These are phyloP conservation scores for Austroboletus rostrupii DNA, from an alignment of 1,284 basidiomycete species.

Conservation along the genomic window DNA sequence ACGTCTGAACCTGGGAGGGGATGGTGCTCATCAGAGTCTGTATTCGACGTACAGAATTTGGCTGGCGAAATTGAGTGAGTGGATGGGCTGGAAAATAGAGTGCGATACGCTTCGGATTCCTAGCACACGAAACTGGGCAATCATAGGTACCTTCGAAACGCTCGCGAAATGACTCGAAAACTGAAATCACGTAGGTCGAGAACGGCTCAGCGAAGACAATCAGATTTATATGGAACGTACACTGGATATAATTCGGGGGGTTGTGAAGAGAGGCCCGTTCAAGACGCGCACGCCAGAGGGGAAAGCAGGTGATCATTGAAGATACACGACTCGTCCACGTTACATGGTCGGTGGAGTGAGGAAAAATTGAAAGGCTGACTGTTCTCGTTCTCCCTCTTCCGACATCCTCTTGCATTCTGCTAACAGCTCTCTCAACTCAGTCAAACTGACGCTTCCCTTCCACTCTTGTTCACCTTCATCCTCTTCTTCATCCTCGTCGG, in stretches of 20 bases:
- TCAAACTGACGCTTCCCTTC: slow-evolving; percentile 28
- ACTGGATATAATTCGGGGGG: slow-evolving; percentile 43
- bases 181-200: slow-evolving; percentile 31
- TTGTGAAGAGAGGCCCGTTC: slow-evolving; percentile 58
- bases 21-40: slow-evolving; percentile 53
- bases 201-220: slow-evolving; percentile 24
- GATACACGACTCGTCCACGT: not conserved
- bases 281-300: slow-evolving; percentile 70
- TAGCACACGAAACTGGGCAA: slow-evolving; percentile 89
- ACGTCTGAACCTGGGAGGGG: slow-evolving; percentile 55
- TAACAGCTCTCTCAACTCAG: slow-evolving; percentile 44
- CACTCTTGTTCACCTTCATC: slow-evolving; percentile 33
- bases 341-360: slow-evolving; percentile 11
- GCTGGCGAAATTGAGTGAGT: slow-evolving; percentile 65
- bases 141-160: slow-evolving; percentile 61
- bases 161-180: not conserved
- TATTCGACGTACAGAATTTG: slow-evolving; percentile 83
- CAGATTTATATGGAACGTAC: slow-evolving; percentile 38
- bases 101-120: slow-evolving; percentile 87
- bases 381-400: slow-evolving; percentile 36
- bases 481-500: slow-evolving; percentile 30
- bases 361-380: slow-evolving; percentile 26
- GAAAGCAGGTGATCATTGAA: slow-evolving; percentile 38
- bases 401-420: slow-evolving; percentile 49
- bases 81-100: slow-evolving; percentile 85